phyloP scores from a whole-genome alignment of 306 rosid species.

The Vigna nakashimae region DNA sequence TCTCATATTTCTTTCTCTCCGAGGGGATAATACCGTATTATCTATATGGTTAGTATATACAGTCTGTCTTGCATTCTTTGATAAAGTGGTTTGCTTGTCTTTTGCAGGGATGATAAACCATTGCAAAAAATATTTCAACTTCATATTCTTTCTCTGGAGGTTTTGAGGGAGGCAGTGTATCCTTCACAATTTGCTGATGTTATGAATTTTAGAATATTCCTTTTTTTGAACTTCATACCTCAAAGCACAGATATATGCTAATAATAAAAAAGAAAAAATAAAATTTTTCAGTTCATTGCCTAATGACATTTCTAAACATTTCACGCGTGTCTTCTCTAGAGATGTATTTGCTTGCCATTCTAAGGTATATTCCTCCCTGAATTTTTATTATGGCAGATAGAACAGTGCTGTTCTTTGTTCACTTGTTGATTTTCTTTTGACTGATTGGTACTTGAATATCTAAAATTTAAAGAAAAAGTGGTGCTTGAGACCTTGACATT shows the following conservation, averaged over 20 bases:
- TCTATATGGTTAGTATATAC: constrained; percentile 19
- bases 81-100: constrained; percentile 41
- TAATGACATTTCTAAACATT: constrained; percentile 37
- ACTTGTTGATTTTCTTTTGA: constrained; percentile 20
- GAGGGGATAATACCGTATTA: not conserved
- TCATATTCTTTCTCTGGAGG: constrained; percentile 86
- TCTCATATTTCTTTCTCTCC: constrained; percentile 8
- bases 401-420: constrained; percentile 12
- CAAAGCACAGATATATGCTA: not conserved
- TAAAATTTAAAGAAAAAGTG: constrained; percentile 31
- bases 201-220: constrained; percentile 38
- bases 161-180: constrained; percentile 97
- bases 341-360: constrained; percentile 25
- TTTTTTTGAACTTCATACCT: not conserved
- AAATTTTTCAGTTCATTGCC: constrained; percentile 22
- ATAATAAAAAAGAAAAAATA: constrained; percentile 6
- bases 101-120: constrained; percentile 74
- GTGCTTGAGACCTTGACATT: constrained; percentile 83
- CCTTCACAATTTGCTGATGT: constrained; percentile 59
- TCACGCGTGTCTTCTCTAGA: constrained; percentile 20
- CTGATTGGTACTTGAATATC: constrained; percentile 36
- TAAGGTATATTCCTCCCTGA: constrained; percentile 6
- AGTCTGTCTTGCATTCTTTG: constrained; percentile 35
- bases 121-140: constrained; percentile 69
- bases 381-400: constrained; percentile 25